These are phyloP conservation scores for Cutaneotrichosporon cavernicola DNA, from an alignment of 1,284 basidiomycete genomes.

Conservation along the genomic window DNA sequence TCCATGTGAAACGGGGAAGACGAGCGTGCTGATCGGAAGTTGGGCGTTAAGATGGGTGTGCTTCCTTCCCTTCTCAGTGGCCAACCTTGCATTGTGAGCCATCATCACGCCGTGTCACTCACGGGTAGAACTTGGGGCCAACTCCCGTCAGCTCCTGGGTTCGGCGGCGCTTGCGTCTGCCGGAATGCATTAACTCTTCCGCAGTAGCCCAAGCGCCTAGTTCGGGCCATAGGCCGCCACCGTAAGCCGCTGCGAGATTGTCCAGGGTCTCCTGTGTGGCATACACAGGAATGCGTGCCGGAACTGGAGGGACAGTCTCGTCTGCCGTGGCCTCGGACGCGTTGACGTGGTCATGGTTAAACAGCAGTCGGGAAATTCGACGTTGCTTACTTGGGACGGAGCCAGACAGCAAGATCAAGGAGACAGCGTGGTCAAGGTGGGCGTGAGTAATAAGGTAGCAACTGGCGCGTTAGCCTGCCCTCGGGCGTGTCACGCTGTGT, in stretches of 20 bases:
- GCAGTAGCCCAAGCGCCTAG: conserved; percentile 43
- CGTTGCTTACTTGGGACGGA: conserved; percentile 33
- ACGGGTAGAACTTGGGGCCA: conserved; percentile 40
- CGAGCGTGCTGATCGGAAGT: conserved; percentile 39
- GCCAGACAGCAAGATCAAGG: conserved; percentile 50
- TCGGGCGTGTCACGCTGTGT: neutral
- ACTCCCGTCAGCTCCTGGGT: conserved; percentile 26
- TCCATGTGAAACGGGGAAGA: conserved; percentile 48
- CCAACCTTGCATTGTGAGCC: neutral
- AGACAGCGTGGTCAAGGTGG: conserved; percentile 49
- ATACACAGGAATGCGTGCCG: conserved; percentile 40
- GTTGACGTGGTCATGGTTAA: neutral
- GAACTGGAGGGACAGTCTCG: conserved; percentile 9
- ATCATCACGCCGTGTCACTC: conserved; percentile 16
- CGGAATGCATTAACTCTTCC: conserved; percentile 12
- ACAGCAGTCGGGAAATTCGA: neutral
- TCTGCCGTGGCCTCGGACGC: conserved; percentile 2
- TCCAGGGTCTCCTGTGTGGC: conserved; percentile 42
- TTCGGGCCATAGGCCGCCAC: conserved; percentile 51
- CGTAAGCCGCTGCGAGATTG: conserved; percentile 42
- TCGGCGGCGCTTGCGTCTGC: conserved; percentile 17
- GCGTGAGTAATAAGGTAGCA: conserved; percentile 53
- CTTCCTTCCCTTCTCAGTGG: conserved; percentile 3
- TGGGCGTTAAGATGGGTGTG: conserved; percentile 35
- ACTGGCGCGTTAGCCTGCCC: conserved; percentile 23